Percentiles rank a stretch among this genome's conserved stretches.
These are phyloP conservation scores for Russula brevipes DNA, from an alignment of 768 basidiomycete species.

Conservation along the genomic window DNA sequence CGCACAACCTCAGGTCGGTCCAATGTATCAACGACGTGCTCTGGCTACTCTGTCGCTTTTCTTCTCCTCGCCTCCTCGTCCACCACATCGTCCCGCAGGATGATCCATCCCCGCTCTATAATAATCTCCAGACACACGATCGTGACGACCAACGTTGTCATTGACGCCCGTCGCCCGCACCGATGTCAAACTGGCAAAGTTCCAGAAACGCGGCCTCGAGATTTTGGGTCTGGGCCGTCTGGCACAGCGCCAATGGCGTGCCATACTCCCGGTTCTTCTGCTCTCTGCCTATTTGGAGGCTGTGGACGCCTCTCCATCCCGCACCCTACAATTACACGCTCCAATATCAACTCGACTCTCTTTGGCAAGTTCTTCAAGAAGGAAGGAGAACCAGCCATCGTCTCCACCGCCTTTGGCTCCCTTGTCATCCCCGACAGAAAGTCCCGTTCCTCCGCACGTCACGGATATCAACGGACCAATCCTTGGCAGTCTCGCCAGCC, in stretches of 20 bases:
- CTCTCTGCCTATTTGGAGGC: conserved; percentile 18
- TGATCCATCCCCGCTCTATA: conserved; percentile 69
- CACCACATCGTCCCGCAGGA: conserved; percentile 49
- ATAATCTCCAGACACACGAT: conserved; percentile 83
- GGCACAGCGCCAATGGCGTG: conserved; percentile 7
- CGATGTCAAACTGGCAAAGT: conserved; percentile 67
- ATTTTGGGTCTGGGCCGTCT: too few species aligned
- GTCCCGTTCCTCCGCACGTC: conserved; percentile 5
- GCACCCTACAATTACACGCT: conserved; percentile 26
- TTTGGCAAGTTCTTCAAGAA: conserved; percentile 69
- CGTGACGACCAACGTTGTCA: conserved; percentile 77
- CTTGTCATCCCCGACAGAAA: conserved; percentile 2
- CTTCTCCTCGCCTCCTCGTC: conserved; percentile 37
- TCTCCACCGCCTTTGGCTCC: conserved; percentile 47
- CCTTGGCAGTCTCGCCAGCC: conserved; percentile 4
- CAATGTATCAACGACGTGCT: conserved; percentile 41
- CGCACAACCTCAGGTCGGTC: conserved; percentile 53
- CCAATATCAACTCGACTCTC: conserved; percentile 32
- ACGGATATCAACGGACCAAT: conserved; percentile 12
- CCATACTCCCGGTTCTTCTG: conserved; percentile 24
- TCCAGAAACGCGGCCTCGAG: conserved; percentile 67
- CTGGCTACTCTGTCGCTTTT: conserved; percentile 35
- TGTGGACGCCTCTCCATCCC: conserved; percentile 20
- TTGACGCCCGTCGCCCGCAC: conserved; percentile 79
- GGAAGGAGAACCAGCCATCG: conserved; percentile 67